phyloP scores from a whole-genome alignment of 495 filamentous ascomycete genomes.

The Hypoxylon perforatum region DNA sequence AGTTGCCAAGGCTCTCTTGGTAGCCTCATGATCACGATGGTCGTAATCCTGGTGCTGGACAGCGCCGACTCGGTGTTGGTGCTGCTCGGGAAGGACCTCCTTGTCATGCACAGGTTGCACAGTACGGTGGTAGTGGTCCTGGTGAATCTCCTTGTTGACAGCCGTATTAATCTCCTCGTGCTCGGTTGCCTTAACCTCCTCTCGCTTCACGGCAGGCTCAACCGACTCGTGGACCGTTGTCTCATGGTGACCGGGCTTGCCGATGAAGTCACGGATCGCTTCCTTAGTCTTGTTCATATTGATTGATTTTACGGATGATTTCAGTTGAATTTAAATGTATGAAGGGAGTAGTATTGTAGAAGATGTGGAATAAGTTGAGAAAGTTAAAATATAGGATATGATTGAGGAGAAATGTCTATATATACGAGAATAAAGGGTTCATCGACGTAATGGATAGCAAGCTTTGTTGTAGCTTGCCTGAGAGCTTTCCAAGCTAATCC shows the following conservation, averaged over 20 bases:
- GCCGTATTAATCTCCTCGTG: slow-evolving; percentile 67
- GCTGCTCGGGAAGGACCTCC: slow-evolving; percentile 61
- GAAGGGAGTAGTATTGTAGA: background rate
- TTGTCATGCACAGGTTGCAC: slow-evolving; percentile 63
- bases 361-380: background rate
- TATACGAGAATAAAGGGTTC: slow-evolving; percentile 22
- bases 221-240: slow-evolving; percentile 72
- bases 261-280: slow-evolving; percentile 64
- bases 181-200: slow-evolving; percentile 61
- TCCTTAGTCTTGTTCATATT: slow-evolving; percentile 69
- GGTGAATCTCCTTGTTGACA: slow-evolving; percentile 70
- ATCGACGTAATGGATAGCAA: slow-evolving; percentile 23
- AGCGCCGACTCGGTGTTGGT: slow-evolving; percentile 57
- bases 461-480: background rate
- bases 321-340: background rate
- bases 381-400: background rate
- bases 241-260: slow-evolving; percentile 66
- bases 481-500: background rate
- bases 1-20: slow-evolving; percentile 56
- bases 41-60: slow-evolving; percentile 67
- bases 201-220: slow-evolving; percentile 68
- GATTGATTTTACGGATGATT: background rate
- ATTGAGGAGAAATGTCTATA: background rate
- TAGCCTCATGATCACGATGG: slow-evolving; percentile 61
- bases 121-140: slow-evolving; percentile 67